phyloP scores from a whole-genome alignment of 2,329 filamentous ascomycete species.

The Cladosporium sp. region DNA sequence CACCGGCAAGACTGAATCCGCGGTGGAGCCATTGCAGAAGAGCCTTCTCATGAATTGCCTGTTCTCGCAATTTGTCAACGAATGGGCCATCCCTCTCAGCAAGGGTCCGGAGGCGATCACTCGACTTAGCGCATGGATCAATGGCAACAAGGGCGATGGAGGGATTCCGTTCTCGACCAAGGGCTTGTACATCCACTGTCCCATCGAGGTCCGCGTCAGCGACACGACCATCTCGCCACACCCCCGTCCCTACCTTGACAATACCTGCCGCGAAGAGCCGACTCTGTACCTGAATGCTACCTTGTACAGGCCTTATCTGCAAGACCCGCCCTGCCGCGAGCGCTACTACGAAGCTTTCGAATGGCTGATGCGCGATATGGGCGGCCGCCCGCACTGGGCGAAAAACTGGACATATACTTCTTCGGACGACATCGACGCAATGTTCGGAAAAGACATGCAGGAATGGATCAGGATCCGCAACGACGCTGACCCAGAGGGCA shows the following conservation, averaged over 20 bases:
- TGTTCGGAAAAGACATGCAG: conserved; percentile 63
- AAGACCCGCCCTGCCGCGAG: conserved; percentile 67
- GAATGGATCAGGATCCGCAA: conserved; percentile 64
- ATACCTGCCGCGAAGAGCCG: conserved; percentile 59
- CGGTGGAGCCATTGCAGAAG: conserved; percentile 70
- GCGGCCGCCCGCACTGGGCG: conserved; percentile 81
- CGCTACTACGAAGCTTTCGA: conserved; percentile 88
- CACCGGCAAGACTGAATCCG: conserved; percentile 60
- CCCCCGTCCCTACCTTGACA: conserved; percentile 64
- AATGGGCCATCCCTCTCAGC: conserved; percentile 86
- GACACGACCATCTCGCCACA: conserved; percentile 53
- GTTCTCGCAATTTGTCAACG: conserved; percentile 97
- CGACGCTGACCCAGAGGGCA: conserved; percentile 68
- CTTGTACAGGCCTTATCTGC: conserved; percentile 73
- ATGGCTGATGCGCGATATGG: conserved; percentile 80
- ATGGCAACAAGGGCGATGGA: conserved; percentile 62
- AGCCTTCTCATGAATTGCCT: conserved; percentile 94
- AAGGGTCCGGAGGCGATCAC: conserved; percentile 81
- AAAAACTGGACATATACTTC: conserved; percentile 71
- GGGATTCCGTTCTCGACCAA: conserved; percentile 73
- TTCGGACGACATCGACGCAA: conserved; percentile 54
- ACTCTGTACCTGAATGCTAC: conserved; percentile 88
- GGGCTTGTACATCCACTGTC: conserved; percentile 78
- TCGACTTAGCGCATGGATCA: conserved; percentile 81
- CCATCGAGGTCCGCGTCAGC: conserved; percentile 81